phyloP scores from a whole-genome alignment of 73 alveolate species.

The Stentor roeselii region DNA sequence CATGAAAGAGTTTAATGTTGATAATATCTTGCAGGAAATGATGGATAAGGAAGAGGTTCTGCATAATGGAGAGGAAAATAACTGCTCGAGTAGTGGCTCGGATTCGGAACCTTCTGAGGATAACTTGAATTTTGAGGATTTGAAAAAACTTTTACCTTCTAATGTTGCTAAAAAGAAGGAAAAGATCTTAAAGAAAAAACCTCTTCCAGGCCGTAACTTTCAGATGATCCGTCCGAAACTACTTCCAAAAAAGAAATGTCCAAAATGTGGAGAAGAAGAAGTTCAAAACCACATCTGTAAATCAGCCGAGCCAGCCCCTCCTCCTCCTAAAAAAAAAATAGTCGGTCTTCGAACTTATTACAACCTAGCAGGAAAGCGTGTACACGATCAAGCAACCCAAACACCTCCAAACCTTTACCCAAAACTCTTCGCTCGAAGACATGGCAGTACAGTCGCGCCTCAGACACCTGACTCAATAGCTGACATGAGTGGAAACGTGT shows the following conservation, averaged over 20 bases:
- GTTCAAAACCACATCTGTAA: not conserved
- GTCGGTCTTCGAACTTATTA: constrained; percentile 6
- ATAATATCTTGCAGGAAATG: constrained; percentile 1
- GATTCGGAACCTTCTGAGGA: constrained; percentile 92
- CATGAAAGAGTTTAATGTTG: not conserved
- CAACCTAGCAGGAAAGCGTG: constrained; percentile 22
- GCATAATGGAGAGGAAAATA: constrained; percentile 62
- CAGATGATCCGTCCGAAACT: not conserved
- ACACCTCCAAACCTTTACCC: constrained; percentile 8
- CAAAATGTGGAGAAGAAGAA: constrained; percentile 18
- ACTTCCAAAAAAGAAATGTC: constrained; percentile 6
- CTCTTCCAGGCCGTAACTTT: not conserved
- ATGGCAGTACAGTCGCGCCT: not conserved
- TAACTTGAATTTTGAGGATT: constrained; percentile 74
- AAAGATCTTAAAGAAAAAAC: not conserved
- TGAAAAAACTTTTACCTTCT: constrained; percentile 73
- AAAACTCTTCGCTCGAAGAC: not conserved
- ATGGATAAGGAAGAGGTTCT: constrained; percentile 18
- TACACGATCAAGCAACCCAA: constrained; percentile 24
- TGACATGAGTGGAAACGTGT: not conserved
- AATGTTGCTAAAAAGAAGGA: not conserved
- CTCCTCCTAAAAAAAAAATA: not conserved
- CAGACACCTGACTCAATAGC: not conserved
- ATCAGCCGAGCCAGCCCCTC: not conserved
- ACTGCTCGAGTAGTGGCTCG: constrained; percentile 55